These are phyloP conservation scores for Calonectria honghensis DNA, from an alignment of 2,329 filamentous ascomycete species.

Conservation along the genomic window DNA sequence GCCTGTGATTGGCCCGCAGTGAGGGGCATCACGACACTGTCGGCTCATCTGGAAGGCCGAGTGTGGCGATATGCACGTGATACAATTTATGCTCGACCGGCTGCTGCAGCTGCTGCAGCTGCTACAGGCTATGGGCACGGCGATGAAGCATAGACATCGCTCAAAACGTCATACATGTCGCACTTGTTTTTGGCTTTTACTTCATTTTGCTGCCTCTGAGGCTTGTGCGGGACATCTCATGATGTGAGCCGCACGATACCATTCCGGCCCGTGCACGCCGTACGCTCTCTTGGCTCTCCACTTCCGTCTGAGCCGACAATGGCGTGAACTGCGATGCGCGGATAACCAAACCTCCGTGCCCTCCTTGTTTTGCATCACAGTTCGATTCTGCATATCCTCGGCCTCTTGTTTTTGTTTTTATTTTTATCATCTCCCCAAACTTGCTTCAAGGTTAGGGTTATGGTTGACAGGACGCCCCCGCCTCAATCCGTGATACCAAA, in stretches of 20 bases:
- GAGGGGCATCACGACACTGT: constrained; percentile 55
- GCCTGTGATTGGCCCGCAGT: constrained; percentile 57
- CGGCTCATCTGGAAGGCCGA: constrained; percentile 45
- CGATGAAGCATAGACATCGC: not conserved
- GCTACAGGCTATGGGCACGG: not conserved
- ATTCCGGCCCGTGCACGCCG: constrained; percentile 13
- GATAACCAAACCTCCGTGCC: not conserved
- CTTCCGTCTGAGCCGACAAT: constrained; percentile 12
- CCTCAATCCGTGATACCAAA: not conserved
- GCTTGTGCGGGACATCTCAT: constrained; percentile 13
- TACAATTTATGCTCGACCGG: constrained; percentile 41
- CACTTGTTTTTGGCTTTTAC: not conserved
- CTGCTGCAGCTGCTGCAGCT: constrained; percentile 19
- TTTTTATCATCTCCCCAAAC: not conserved
- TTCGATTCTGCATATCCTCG: not conserved
- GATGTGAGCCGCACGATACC: constrained; percentile 6
- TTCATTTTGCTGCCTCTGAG: not conserved
- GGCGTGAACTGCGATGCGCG: constrained; percentile 7
- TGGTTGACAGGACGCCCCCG: not conserved
- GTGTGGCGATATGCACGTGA: constrained; percentile 54
- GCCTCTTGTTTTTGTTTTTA: not conserved
- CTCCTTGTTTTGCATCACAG: not conserved
- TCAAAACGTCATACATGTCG: constrained; percentile 23
- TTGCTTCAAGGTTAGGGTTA: not conserved
- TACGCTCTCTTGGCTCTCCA: not conserved